Evolutionary conservation across 257 asterid species (phyloP).

Genomic region (Gentiana dahurica): DNA sequence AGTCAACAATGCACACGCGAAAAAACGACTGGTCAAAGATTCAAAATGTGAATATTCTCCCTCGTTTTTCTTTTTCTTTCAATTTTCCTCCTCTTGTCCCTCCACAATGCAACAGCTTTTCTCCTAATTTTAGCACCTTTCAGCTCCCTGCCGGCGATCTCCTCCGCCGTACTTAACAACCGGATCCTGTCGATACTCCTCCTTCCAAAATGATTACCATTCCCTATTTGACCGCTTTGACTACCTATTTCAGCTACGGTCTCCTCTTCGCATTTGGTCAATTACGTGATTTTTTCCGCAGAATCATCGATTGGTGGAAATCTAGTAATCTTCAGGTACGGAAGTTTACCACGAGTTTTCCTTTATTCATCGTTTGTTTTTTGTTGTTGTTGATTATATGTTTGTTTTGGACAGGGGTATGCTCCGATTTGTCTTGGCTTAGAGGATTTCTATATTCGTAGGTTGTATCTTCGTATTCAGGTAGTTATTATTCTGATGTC

Average conservation of each 20-base stretch:
- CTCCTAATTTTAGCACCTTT: constrained; percentile 3
- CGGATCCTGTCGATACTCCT: no score
- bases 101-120: no score
- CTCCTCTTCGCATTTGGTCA: constrained; percentile 93
- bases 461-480: constrained; percentile 89
- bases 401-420: constrained; percentile 57
- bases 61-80: no score
- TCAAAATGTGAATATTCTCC: no score
- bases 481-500: constrained; percentile 14
- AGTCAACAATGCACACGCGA: no score
- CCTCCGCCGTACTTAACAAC: constrained; percentile 12
- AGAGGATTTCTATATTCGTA: constrained; percentile 92
- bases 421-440: constrained; percentile 99
- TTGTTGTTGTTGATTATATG: background rate
- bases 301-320: constrained; percentile 61
- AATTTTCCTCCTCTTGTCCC: no score
- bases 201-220: constrained; percentile 55
- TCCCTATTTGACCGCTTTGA: constrained; percentile 83
- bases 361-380: constrained; percentile 1
- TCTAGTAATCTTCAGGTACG: constrained; percentile 64
- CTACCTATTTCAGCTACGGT: constrained; percentile 95
- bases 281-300: constrained; percentile 82
- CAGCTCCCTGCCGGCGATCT: constrained; percentile 4
- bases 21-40: no score
- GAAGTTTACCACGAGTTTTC: background rate